A percentile compares a stretch with the other conserved stretches of the same genome.
These are phyloP conservation scores for Calophaca sinica DNA, from an alignment of 306 rosid species.

Conservation along the genomic window DNA sequence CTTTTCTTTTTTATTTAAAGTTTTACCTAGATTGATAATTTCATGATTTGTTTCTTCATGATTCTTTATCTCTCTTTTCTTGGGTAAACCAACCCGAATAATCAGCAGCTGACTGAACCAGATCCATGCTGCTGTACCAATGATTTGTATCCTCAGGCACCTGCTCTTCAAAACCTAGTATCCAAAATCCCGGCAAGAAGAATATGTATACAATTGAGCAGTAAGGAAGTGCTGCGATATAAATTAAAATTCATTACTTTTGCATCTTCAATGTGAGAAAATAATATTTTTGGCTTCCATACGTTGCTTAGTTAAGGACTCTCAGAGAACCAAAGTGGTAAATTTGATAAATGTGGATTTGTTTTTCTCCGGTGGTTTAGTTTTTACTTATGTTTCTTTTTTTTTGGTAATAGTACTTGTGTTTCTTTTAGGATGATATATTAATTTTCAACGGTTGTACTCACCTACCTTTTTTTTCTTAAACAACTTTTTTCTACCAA, in stretches of 20 bases:
- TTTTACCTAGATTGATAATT: not conserved
- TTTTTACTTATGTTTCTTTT: not conserved
- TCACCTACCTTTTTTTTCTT: not conserved
- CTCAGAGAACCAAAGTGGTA: not conserved
- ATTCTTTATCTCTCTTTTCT: not conserved
- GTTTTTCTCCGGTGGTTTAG: not conserved
- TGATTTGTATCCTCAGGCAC: not conserved
- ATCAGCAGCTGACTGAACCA: not conserved
- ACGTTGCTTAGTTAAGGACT: not conserved
- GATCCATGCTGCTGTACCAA: not conserved
- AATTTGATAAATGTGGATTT: not conserved
- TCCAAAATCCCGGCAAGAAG: conserved; percentile 10
- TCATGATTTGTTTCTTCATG: not conserved
- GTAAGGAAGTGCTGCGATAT: no score
- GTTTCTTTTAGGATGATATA: not conserved
- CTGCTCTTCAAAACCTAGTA: conserved; percentile 12
- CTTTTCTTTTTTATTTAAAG: not conserved
- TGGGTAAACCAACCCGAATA: not conserved
- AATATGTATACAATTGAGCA: not conserved
- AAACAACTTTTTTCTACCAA: not conserved
- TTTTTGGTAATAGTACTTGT: no score
- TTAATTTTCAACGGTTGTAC: not conserved
- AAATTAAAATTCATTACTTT: not conserved
- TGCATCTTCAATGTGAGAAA: not conserved
- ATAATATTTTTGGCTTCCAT: not conserved